Conservation (phyloP, 2,329 filamentous ascomycete genomes). For the Colletotrichum gloeosporioides region DNA sequence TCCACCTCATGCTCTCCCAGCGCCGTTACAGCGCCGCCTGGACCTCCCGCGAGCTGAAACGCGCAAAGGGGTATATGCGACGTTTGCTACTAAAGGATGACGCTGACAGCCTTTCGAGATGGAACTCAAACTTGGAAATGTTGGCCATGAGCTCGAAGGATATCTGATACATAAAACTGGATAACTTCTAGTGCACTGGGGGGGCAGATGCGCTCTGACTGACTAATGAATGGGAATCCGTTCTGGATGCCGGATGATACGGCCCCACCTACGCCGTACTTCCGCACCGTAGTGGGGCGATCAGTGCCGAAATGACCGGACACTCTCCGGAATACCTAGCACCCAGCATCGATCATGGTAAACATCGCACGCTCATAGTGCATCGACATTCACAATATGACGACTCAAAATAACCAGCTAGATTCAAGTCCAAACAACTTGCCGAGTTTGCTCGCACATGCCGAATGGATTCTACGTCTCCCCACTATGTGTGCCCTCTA, state of each 20-base stretch:
- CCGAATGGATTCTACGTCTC: accelerated
- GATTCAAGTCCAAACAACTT: not conserved
- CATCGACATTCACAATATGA: not conserved
- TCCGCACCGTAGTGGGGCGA: not conserved
- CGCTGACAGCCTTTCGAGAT: not conserved
- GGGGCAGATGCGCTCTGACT: not conserved
- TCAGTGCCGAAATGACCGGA: not conserved
- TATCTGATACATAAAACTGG: not conserved
- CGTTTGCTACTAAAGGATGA: not conserved
- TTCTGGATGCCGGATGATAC: not conserved
- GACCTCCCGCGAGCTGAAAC: constrained; percentile 18
- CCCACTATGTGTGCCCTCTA: not conserved
- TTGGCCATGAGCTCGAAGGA: not conserved
- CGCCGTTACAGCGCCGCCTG: constrained; percentile 11
- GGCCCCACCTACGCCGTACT: not conserved
- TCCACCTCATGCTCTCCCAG: not conserved
- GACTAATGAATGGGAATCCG: not conserved
- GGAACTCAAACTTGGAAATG: not conserved
- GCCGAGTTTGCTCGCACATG: too few species aligned
- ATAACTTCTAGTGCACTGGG: not conserved
- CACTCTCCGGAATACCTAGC: not conserved
- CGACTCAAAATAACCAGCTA: not conserved
- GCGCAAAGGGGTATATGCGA: constrained; percentile 10
- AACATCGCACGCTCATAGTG: not conserved
- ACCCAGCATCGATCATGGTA: not conserved